These are phyloP conservation scores for Aspergillus nomiae DNA, from an alignment of 2,329 filamentous ascomycete species.

Conservation along the genomic window DNA sequence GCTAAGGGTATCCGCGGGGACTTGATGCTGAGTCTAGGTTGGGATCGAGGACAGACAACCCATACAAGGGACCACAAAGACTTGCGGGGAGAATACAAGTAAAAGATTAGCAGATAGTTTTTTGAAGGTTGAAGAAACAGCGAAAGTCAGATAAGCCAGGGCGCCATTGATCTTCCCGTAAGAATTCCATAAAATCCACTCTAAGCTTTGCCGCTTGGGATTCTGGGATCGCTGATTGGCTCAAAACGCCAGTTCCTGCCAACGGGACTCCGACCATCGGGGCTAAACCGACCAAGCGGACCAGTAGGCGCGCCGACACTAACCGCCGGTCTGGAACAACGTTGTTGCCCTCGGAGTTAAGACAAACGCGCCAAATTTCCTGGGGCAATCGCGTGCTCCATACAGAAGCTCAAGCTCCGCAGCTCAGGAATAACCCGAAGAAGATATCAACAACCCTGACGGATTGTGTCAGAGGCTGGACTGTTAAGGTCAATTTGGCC, in stretches of 20 bases:
- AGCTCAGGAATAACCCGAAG: not conserved
- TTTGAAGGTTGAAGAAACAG: not conserved
- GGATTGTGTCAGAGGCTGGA: not conserved
- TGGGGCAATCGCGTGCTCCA: conserved; percentile 5
- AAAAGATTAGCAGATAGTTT: not conserved
- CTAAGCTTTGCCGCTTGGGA: conserved; percentile 7
- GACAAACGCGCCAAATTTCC: conserved; percentile 22
- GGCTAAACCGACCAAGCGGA: conserved; percentile 4
- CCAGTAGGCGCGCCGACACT: conserved; percentile 7
- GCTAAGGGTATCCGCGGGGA: not conserved
- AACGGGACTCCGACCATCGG: conserved; percentile 22
- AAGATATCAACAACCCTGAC: not conserved
- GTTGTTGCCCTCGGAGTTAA: conserved; percentile 7
- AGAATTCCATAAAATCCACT: not conserved
- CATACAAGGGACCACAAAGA: not conserved
- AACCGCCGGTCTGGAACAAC: conserved; percentile 24
- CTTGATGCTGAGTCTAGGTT: not conserved
- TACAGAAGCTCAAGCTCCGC: not conserved
- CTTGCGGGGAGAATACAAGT: not conserved
- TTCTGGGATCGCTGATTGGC: conserved; percentile 8
- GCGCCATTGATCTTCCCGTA: not conserved
- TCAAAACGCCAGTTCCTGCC: not conserved
- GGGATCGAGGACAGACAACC: not conserved
- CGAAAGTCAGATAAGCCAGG: not conserved
- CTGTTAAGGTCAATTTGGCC: not conserved